Base-by-base conservation (phyloP, 257 asterid species). In the Capsicum chinense region DNA sequence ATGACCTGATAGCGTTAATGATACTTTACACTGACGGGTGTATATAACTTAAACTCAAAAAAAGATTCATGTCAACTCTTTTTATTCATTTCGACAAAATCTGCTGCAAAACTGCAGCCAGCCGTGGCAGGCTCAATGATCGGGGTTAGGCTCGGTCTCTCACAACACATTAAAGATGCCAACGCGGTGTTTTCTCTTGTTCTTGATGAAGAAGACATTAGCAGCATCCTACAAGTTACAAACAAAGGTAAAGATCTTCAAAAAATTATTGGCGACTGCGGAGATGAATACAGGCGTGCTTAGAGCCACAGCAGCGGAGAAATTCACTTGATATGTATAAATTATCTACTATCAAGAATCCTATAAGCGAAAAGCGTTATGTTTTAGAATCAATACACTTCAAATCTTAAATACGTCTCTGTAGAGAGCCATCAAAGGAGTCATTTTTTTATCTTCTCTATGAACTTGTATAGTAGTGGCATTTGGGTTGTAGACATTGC, bases 41-140 rank as follows among this genome's bases (percentile, higher is more conserved):
- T 37, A 68, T 68, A 68, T 68, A 37, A 68, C 76, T 15, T 68
- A 68, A 37, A 68, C 7, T 68, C 14, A 13, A 7, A 16, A 68
- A 26, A 37, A 7, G 26, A 39, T 39, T 11, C 44, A 17, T 52
- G 42, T n/a, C 6, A 21, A 6, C 13, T 50, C 9, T 0, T 9
- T 33, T 60, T 56, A 86, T 69, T 44, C 19, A 79, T 73, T 84
- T 50, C 59, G 56, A 70, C 50, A 35, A 7, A 2, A 76, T 13
- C 47, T 66, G 80, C 16, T 83, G 86, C 54, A 42, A 73, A 15
- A 60, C 80, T 90, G 92, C 97, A 95, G 99, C 97, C 91, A 64
- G 91, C 91, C 13, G 99, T 96, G 84, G 99, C 97, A 3, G 99
- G 99, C 86, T 94, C 99, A 11, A 96, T 96, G 99, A 84, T 96